These are phyloP conservation scores for Colletotrichum navitas DNA, from an alignment of 2,329 filamentous ascomycete genomes.

Conservation along the genomic window DNA sequence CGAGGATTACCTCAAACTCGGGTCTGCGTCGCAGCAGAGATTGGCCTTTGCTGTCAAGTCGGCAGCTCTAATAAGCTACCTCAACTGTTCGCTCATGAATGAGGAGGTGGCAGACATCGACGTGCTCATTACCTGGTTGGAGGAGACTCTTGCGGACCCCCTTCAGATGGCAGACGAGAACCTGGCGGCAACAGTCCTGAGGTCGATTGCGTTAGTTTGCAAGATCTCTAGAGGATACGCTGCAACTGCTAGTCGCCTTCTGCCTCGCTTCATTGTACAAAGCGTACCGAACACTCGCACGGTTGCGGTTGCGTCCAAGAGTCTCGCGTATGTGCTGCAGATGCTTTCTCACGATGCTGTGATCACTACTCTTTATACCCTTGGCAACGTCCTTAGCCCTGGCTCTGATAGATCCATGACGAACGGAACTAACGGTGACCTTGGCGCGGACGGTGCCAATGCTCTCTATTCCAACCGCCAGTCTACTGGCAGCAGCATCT, in stretches of 20 bases:
- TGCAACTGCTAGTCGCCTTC: conserved; percentile 79
- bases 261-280: conserved; percentile 91
- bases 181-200: conserved; percentile 82
- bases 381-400: conserved; percentile 94
- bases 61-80: conserved; percentile 82
- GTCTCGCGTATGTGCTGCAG: conserved; percentile 83
- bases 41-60: conserved; percentile 90
- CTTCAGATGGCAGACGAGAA: conserved; percentile 85
- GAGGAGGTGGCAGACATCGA: conserved; percentile 86
- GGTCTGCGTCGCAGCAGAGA: conserved; percentile 86
- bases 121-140: conserved; percentile 84
- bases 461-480: conserved; percentile 67
- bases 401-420: conserved; percentile 67
- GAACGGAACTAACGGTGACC: conserved; percentile 64
- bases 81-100: conserved; percentile 87
- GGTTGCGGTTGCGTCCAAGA: conserved; percentile 83
- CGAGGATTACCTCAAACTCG: conserved; percentile 89
- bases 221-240: conserved; percentile 80
- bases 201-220: conserved; percentile 85
- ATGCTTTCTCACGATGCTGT: conserved; percentile 90
- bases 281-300: conserved; percentile 77
- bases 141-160: conserved; percentile 82
- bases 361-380: conserved; percentile 93
- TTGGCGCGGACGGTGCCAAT: conserved; percentile 50
- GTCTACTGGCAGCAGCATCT: conserved; percentile 81